phyloP scores from a whole-genome alignment of 257 asterid species.

The Capsicum pubescens region DNA sequence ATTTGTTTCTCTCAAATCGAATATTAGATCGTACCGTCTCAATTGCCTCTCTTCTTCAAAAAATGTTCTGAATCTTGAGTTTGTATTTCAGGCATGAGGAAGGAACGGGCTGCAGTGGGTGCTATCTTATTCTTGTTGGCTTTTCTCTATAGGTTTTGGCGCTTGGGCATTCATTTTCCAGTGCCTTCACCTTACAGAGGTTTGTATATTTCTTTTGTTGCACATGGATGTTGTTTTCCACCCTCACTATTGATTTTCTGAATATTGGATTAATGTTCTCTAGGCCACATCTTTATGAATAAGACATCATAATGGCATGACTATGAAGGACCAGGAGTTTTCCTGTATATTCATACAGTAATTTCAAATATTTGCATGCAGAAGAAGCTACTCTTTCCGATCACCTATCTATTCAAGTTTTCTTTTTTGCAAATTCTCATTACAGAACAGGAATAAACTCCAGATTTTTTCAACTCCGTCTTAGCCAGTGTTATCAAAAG shows the following conservation, averaged over 20 bases:
- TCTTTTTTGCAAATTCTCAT: not conserved
- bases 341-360: not conserved
- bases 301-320: not conserved
- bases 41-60: not conserved
- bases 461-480: not conserved
- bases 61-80: conserved; percentile 30
- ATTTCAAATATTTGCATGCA: not conserved
- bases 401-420: not conserved
- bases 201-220: conserved; percentile 34
- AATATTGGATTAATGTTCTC: conserved; percentile 26
- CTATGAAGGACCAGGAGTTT: conserved; percentile 16
- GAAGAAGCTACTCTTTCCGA: not conserved
- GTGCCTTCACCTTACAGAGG: conserved; percentile 99
- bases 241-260: conserved; percentile 22
- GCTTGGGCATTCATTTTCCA: conserved; percentile 97
- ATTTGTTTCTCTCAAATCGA: not conserved
- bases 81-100: conserved; percentile 73
- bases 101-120: conserved; percentile 88
- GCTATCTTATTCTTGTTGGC: conserved; percentile 74
- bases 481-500: too few species aligned
- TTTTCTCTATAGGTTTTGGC: conserved; percentile 97
- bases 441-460: not conserved
- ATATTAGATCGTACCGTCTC: conserved; percentile 6
- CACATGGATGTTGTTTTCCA: not conserved
- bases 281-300: not conserved